Evolutionary conservation across 768 basidiomycete genomes (phyloP), one percentile per base, ranked within the genome.

Genomic region (Royoungia palumana): DNA sequence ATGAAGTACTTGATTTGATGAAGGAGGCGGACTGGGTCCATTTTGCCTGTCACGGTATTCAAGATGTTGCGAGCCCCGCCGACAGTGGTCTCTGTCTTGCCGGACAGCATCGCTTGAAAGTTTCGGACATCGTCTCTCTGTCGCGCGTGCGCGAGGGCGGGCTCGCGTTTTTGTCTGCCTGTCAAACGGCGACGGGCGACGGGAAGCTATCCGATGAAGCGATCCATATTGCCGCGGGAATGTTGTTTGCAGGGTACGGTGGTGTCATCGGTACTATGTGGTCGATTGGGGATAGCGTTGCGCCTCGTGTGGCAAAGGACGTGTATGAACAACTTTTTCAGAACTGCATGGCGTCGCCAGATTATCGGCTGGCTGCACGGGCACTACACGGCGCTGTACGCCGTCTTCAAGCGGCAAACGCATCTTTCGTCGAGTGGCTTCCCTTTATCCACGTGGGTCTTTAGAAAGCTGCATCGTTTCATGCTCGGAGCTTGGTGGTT

Each of bases 111-210:
- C 47, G 44, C 12, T 19, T 56, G 13, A 50, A 22, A 19, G 14
- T 52, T 1, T 32, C 46, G 0, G 55, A 47, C n/a, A 41, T 48
- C 25, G 43, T 57, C 9, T 25, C 43, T 2, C n/a, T 47, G 12
- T 51, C 55, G 9, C 41, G 49, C 0, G 56, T 32, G 24, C 67
- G 10, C 27, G 62, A 16, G 32, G 32, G 41, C 27, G 49, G 67
- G 34, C 61, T 77, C 25, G 76, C 70, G 0, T 74, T 76, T 55
- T 66, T 78, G 4, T 75, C 75, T 6, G 76, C 76, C 1, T 78
- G 76, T 49, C 66, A 78, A 47, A 77, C 71, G 6, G 73, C 72
- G 1, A 64, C 52, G 34, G 71, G 74, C 2, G 61, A 66, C 22
- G 41, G 57, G 58, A 65, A 50, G 44, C 65, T 68, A 1, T 46